Evolutionary conservation across 495 filamentous ascomycete genomes (phyloP), one percentile per base, ranked within the genome.

Genomic region (Penicillium cinerascens): DNA sequence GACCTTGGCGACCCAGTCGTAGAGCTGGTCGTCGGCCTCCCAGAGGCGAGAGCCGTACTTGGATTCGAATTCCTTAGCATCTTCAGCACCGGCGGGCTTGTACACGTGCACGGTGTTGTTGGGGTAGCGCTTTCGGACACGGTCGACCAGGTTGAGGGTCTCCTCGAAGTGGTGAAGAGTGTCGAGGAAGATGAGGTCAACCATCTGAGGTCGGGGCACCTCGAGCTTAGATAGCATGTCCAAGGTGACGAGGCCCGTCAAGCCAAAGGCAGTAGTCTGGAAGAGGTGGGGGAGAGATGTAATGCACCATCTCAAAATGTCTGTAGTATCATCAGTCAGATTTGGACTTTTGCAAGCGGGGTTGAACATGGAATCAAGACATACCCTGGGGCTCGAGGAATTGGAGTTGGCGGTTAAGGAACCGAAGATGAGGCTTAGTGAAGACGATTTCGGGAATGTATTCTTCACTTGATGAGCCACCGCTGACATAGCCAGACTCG

Each of bases 1-100:
- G 17, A 97, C 93, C 74, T 98, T 98, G 71, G 92, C 93, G 44
- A 91, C 77, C 82, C 87, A 98, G 80, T 98, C 93, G 73, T 98
- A 98, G 37, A 90, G 79, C 61, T 96, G 87, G 37, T 91, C 79
- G 49, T 92, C 87, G 9, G 76, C 81, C 64, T 96, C 87, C 87
- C 92, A 98, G 13, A 98, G 77, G 44, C 82, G 83, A 64, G 85
- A 75, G 65, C 95, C 92, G 65, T 96, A 87, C 63, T 82, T 84
- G 46, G 78, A 70, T 64, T 87, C 85, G 63, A 98, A 97, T 44
- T 96, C 85, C 18, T 79, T 77, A 42, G 82, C 78, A 1, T 78
- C 88, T 29, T 85, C 78, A 51, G 78, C 76, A 29, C 84, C 87
- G 40, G 82, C 77, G 10, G 93, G 93, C 78, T 88, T 93, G 80